These are phyloP conservation scores for Starmerella bacillaris DNA, from an alignment of 805 yeast species.

Conservation along the genomic window DNA sequence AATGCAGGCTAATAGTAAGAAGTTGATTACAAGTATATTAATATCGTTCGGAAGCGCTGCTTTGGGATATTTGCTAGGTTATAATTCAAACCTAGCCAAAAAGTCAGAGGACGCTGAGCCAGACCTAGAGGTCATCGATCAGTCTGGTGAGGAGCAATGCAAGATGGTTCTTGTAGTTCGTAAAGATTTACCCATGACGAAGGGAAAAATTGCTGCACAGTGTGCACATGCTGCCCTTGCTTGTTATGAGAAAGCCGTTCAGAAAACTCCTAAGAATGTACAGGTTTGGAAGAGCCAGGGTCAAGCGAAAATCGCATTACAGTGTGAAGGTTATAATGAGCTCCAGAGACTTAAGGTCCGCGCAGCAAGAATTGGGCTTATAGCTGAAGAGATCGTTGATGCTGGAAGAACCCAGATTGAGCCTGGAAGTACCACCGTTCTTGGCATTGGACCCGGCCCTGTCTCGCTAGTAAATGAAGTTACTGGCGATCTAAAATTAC, in stretches of 20 bases:
- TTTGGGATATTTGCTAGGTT: conserved; percentile 4
- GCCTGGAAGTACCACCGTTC: conserved; percentile 88
- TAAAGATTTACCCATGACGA: conserved; percentile 76
- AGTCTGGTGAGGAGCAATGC: conserved; percentile 7
- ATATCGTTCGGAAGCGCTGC: conserved; percentile 1
- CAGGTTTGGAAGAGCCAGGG: conserved; percentile 68
- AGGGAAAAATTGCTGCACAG: conserved; percentile 95
- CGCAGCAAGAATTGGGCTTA: conserved; percentile 63
- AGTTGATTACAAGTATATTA: background rate
- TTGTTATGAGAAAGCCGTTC: conserved; percentile 44
- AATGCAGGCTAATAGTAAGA: too few relatives aligned
- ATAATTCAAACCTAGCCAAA: background rate
- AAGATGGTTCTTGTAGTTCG: conserved; percentile 74
- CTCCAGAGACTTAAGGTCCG: conserved; percentile 62
- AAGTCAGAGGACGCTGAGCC: conserved; percentile 3
- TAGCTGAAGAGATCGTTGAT: conserved; percentile 70
- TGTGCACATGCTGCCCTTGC: conserved; percentile 96
- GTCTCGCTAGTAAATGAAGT: conserved; percentile 55
- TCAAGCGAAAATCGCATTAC: conserved; percentile 84
- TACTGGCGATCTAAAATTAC: conserved; percentile 61
- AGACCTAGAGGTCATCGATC: conserved; percentile 9
- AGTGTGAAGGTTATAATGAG: conserved; percentile 37
- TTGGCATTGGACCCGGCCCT: conserved; percentile 98
- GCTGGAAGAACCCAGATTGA: conserved; percentile 95
- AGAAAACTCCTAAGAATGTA: conserved; percentile 45